phyloP scores from a whole-genome alignment of 2,329 filamentous ascomycete genomes.

The Ceratocystis albifundus region DNA sequence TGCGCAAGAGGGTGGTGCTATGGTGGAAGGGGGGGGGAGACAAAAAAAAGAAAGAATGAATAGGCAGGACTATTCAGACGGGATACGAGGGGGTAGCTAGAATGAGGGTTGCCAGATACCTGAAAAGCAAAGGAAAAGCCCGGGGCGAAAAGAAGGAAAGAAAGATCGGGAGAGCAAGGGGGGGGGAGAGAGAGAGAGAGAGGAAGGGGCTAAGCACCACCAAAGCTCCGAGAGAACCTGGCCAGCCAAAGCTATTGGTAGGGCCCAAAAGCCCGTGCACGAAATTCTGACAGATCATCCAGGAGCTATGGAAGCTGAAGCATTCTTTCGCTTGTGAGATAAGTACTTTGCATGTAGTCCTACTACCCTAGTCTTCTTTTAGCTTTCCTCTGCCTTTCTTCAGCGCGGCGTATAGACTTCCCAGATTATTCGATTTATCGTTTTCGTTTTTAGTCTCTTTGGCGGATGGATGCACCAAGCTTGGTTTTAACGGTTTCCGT shows the following conservation, averaged over 20 bases:
- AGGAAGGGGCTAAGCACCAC: background rate
- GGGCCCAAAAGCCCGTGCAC: background rate
- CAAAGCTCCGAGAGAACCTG: background rate
- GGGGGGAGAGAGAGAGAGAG: background rate
- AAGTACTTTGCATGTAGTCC: background rate
- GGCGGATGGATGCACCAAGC: background rate
- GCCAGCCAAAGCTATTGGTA: background rate
- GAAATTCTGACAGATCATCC: background rate
- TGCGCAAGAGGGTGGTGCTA: constrained; percentile 8
- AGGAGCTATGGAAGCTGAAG: background rate
- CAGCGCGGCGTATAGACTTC: no score
- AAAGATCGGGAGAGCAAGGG: background rate
- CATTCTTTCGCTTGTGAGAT: background rate
- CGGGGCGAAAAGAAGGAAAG: no score
- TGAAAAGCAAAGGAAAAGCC: no score
- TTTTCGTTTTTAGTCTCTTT: background rate
- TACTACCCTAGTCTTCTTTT: background rate
- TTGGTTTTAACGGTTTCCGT: background rate
- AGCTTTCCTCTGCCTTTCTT: background rate
- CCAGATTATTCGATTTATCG: background rate
- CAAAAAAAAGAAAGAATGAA: background rate
- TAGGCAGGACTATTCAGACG: background rate
- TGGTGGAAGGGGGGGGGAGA: background rate
- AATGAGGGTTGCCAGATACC: no score
- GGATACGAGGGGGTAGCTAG: no score